Conservation (phyloP, 306 rosid species). For the Elaeagnus macrophylla region DNA sequence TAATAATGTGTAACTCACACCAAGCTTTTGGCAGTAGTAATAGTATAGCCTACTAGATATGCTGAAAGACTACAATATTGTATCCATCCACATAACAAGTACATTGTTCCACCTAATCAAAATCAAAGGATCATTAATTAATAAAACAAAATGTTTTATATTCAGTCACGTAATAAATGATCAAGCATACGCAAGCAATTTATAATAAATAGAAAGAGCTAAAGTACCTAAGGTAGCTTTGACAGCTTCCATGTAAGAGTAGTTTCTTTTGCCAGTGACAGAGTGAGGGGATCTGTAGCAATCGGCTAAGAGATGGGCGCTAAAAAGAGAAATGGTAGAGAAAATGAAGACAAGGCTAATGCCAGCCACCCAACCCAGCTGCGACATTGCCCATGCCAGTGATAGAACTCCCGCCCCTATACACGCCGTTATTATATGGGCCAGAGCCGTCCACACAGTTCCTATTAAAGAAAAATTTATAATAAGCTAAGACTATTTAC, state of each 20-base stretch:
- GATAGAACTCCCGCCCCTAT: constrained; percentile 30
- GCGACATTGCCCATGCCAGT: constrained; percentile 30
- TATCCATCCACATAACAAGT: constrained; percentile 24
- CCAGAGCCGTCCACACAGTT: constrained; percentile 19
- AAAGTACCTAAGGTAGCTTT: constrained; percentile 18
- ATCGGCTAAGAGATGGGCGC: constrained; percentile 21
- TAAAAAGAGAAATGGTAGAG: constrained; percentile 11
- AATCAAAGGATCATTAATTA: background rate
- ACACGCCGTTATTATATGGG: constrained; percentile 26
- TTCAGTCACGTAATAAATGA: background rate
- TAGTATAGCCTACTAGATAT: constrained; percentile 17
- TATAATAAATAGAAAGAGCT: background rate
- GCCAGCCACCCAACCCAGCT: constrained; percentile 25
- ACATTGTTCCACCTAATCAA: constrained; percentile 14
- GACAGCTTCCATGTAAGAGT: constrained; percentile 30
- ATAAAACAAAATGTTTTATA: background rate
- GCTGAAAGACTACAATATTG: constrained; percentile 18
- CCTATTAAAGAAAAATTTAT: too few relatives aligned
- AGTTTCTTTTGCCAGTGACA: constrained; percentile 20
- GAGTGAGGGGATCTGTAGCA: constrained; percentile 25
- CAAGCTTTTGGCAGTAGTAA: constrained; percentile 22
- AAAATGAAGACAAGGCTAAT: constrained; percentile 11
- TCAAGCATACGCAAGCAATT: background rate
- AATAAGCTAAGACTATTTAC: too few relatives aligned
- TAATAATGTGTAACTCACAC: constrained; percentile 5